These are phyloP conservation scores for Hypoxylon perforatum DNA, from an alignment of 495 filamentous ascomycete species.

Conservation along the genomic window DNA sequence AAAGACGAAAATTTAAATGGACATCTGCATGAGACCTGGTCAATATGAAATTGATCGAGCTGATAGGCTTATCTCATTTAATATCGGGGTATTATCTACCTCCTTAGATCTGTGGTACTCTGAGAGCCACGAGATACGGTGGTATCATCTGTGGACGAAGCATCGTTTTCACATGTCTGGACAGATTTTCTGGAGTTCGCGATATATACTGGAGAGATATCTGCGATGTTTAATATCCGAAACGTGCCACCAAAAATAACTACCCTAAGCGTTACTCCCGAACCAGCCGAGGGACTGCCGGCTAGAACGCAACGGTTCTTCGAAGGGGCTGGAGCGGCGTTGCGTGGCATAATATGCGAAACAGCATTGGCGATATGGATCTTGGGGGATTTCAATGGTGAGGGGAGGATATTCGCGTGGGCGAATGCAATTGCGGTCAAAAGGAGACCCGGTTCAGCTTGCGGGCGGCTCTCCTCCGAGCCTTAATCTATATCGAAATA, in stretches of 20 bases:
- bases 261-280: constrained; percentile 8
- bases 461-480: constrained; percentile 34
- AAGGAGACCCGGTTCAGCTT: constrained; percentile 24
- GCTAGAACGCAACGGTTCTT: constrained; percentile 14
- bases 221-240: constrained; percentile 26
- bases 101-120: background rate
- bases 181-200: background rate
- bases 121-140: background rate
- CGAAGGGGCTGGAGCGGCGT: background rate
- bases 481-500: constrained; percentile 39
- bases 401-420: constrained; percentile 1
- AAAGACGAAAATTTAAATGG: too few relatives aligned
- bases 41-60: constrained; percentile 1
- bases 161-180: constrained; percentile 13
- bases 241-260: constrained; percentile 19
- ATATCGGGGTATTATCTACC: background rate
- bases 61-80: constrained; percentile 4
- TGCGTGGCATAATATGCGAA: constrained; percentile 18
- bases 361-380: constrained; percentile 7
- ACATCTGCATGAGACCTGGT: background rate
- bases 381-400: constrained; percentile 23
- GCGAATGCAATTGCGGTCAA: constrained; percentile 19
- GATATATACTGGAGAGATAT: constrained; percentile 5
- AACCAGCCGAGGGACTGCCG: constrained; percentile 25
- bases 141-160: background rate